Evolutionary conservation across 148 eudicot genomes (phyloP), one percentile per base, ranked within the genome.

Genomic region (Selenicereus undatus): DNA sequence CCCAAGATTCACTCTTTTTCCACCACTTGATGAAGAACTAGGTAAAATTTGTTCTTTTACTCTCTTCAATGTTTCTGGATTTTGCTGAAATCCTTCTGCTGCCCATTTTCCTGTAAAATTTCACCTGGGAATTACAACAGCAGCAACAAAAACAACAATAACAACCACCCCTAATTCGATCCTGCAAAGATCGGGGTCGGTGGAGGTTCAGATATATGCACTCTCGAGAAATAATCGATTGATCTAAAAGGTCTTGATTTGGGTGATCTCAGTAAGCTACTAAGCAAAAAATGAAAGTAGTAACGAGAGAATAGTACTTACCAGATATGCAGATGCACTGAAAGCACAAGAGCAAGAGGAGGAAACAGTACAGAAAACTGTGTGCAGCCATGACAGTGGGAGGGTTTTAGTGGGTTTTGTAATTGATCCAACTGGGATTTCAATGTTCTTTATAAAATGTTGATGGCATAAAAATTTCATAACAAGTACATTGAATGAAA

Each of bases 291-390:
- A 17, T 14, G 32, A 50, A 24, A 52, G 43, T 1, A 3, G 21
- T 1, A 17, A 39, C 32, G 32, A 17, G 51, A 77, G 13, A 6
- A 24, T 11, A 75, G 58, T 22, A 83, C 90, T 78, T 80, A 92
- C 97, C 94, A 73, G 89, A 84, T 73, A 83, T 77, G 86, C 75
- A 88, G 85, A 88, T 60, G 80, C 78, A 65, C 77, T 81, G 84
- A 74, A 81, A 32, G 69, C 79, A 80, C 50, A 88, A 74, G 52
- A 88, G 80, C 77, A 82, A 65, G 54, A 90, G 66, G 86, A 84
- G 78, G 77, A 86, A 76, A 79, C 73, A 56, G 80, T 71, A 56
- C 42, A 80, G 58, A 32, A 84, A 83, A 80, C 84, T 69, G 76
- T 30, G 69, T 76, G 72, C 21, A 81, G 93, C 89, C 98, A 94